These are phyloP conservation scores for Annulohypoxylon maeteangense DNA, from an alignment of 495 filamentous ascomycete genomes.

Conservation along the genomic window DNA sequence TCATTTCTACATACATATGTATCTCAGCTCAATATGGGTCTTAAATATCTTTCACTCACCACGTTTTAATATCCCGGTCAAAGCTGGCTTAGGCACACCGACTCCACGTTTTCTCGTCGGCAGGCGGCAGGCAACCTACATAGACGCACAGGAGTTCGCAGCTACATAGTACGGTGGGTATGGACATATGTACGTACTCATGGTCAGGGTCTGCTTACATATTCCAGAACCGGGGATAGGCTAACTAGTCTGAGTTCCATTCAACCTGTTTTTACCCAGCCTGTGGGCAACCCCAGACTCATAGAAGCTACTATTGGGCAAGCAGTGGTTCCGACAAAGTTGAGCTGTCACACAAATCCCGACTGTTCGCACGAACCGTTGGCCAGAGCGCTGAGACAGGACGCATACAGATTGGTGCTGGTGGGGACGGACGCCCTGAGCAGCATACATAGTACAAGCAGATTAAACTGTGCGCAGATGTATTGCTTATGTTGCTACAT, in stretches of 20 bases:
- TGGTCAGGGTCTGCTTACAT: neutral
- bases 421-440: slow-evolving; percentile 13
- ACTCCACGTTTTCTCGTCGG: slow-evolving; percentile 41
- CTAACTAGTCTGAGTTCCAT: slow-evolving; percentile 3
- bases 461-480: slow-evolving; percentile 12
- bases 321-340: slow-evolving; percentile 23
- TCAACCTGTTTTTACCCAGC: neutral
- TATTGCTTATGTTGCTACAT: slow-evolving; percentile 14
- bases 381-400: slow-evolving; percentile 54
- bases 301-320: slow-evolving; percentile 18
- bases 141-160: slow-evolving; percentile 45
- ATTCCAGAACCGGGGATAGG: slow-evolving; percentile 9
- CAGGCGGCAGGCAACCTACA: slow-evolving; percentile 29
- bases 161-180: slow-evolving; percentile 17
- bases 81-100: slow-evolving; percentile 23
- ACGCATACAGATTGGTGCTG: slow-evolving; percentile 2
- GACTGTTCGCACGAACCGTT: slow-evolving; percentile 54
- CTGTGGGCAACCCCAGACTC: slow-evolving; percentile 15
- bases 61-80: slow-evolving; percentile 10
- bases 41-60: slow-evolving; percentile 2
- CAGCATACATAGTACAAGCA: neutral
- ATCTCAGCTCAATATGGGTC: neutral
- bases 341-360: slow-evolving; percentile 49
- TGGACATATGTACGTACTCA: slow-evolving; percentile 7
- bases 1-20: too few species aligned